Evolutionary conservation across 1,139 yeast species (phyloP).

Genomic region (Geotrichum histeridarum): DNA sequence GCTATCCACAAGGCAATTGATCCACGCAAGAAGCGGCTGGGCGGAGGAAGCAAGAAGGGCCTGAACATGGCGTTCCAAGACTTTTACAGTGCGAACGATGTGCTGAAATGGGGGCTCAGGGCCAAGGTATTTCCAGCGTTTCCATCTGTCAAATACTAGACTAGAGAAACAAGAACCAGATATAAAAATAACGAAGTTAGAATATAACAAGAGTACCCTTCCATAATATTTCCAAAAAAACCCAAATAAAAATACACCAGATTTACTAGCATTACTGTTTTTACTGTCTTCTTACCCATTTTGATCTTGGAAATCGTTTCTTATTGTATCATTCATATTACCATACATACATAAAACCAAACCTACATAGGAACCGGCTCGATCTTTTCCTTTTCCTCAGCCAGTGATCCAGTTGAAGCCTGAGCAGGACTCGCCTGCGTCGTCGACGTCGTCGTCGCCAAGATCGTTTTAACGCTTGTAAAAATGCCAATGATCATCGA

Average conservation of each 20-base stretch:
- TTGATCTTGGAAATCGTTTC: not conserved
- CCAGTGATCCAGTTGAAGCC: not conserved
- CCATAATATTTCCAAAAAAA: no score
- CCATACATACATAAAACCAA: not conserved
- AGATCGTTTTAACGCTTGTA: not conserved
- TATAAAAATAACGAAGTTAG: not conserved
- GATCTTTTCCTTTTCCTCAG: not conserved
- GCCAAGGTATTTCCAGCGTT: conserved; percentile 23
- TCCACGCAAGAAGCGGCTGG: conserved; percentile 34
- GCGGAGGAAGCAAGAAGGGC: conserved; percentile 21
- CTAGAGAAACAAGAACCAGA: not conserved
- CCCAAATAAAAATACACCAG: not conserved
- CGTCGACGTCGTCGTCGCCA: not conserved
- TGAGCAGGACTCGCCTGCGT: not conserved
- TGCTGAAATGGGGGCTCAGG: conserved; percentile 32
- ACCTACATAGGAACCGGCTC: not conserved
- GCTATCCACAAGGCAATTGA: conserved; percentile 35
- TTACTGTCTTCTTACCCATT: not conserved
- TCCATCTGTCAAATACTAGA: not conserved
- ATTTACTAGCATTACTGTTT: not conserved
- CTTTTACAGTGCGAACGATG: conserved; percentile 30
- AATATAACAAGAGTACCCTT: not conserved
- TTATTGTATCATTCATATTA: not conserved
- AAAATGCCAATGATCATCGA: conserved; percentile 7
- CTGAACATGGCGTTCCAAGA: conserved; percentile 26